Conservation (phyloP, 2,329 filamentous ascomycete genomes). For the Hypoxylon sp. region DNA sequence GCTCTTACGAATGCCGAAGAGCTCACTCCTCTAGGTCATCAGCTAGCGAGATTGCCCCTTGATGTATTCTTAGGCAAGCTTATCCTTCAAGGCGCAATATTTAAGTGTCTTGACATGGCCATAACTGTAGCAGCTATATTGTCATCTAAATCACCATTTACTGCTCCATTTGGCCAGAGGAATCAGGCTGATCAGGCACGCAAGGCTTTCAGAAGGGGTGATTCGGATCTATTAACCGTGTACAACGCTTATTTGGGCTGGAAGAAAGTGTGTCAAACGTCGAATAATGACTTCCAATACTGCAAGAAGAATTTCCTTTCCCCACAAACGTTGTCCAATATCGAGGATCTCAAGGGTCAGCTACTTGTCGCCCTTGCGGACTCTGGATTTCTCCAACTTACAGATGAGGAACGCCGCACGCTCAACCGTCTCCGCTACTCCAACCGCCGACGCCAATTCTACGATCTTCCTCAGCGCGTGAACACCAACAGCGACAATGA, state of each 20-base stretch:
- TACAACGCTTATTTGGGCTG: constrained; percentile 95
- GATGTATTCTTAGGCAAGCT: constrained; percentile 97
- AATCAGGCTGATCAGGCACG: constrained; percentile 85
- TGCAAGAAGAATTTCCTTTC: constrained; percentile 96
- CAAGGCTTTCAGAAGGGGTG: constrained; percentile 83
- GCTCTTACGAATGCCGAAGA: constrained; percentile 87
- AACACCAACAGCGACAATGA: constrained; percentile 86
- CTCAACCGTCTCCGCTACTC: constrained; percentile 79
- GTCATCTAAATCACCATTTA: constrained; percentile 94
- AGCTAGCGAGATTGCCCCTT: constrained; percentile 88
- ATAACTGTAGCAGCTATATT: constrained; percentile 93
- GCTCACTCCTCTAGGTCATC: constrained; percentile 86
- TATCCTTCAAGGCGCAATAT: constrained; percentile 86
- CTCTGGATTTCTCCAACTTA: constrained; percentile 84
- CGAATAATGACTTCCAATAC: constrained; percentile 85
- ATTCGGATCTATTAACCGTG: constrained; percentile 91
- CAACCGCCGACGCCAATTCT: constrained; percentile 80
- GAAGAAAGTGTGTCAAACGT: constrained; percentile 83
- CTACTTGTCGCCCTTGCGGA: constrained; percentile 88
- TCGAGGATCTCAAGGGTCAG: constrained; percentile 96
- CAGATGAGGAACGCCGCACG: constrained; percentile 77
- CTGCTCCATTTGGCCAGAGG: constrained; percentile 86
- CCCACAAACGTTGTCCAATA: constrained; percentile 88
- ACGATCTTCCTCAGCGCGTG: constrained; percentile 82
- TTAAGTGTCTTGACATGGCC: constrained; percentile 91